These are phyloP conservation scores for Nannochloropsis gaditana DNA, from an alignment of 108 stramenopile genomes.

Conservation along the genomic window DNA sequence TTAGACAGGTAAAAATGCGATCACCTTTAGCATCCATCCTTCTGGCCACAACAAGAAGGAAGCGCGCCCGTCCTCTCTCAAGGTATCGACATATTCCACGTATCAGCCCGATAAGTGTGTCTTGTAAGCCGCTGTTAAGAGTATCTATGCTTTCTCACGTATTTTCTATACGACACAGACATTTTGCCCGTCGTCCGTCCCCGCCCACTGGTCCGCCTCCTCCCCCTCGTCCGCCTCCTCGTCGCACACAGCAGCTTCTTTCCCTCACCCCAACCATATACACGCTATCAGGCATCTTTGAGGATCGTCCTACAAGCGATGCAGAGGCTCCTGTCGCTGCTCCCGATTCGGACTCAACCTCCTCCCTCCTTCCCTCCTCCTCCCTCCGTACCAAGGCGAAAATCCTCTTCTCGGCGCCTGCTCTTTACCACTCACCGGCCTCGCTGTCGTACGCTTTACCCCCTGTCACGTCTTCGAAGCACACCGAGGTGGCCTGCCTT, in stretches of 20 bases:
- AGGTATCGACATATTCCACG: no score
- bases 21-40: no score
- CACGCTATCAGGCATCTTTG: not conserved
- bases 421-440: not conserved
- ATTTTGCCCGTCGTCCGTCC: not conserved
- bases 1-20: no score
- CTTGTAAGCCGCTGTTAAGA: no score
- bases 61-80: no score
- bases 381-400: not conserved
- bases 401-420: not conserved
- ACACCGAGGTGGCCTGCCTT: slow-evolving; percentile 73
- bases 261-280: not conserved
- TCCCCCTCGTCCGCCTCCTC: not conserved
- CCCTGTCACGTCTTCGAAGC: not conserved
- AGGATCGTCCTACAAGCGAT: not conserved
- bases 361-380: not conserved
- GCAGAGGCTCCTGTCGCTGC: not conserved
- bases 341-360: not conserved
- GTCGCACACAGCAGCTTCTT: not conserved
- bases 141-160: not conserved
- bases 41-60: no score
- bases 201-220: not conserved
- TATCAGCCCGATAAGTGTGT: no score
- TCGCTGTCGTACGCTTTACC: not conserved
- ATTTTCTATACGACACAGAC: not conserved